Conservation (phyloP, 2,329 filamentous ascomycete species). For the Endothia cerciana region DNA sequence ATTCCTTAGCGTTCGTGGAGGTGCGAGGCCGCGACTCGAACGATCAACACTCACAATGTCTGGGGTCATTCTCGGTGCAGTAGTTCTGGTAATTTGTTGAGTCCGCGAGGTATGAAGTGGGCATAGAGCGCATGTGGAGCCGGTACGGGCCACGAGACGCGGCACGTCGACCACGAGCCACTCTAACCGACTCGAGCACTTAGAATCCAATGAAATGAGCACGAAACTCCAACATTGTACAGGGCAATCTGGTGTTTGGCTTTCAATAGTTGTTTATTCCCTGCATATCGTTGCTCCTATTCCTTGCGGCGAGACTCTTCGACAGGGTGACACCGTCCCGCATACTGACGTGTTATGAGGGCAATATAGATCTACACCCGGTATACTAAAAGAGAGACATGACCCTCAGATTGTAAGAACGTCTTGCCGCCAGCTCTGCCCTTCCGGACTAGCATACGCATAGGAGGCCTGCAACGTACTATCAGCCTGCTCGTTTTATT, state of each 20-base stretch:
- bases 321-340: slow-evolving; percentile 7
- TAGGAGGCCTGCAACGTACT: neutral
- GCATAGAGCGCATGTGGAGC: neutral
- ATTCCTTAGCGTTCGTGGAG: neutral
- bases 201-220: neutral
- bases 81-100: neutral
- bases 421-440: neutral
- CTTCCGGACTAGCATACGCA: neutral
- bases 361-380: neutral
- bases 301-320: neutral
- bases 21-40: neutral
- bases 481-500: neutral
- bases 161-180: neutral
- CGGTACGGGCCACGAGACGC: neutral
- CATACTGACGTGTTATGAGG: neutral
- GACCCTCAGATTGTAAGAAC: neutral
- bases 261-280: neutral
- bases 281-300: neutral
- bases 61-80: neutral
- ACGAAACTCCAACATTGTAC: neutral
- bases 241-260: neutral
- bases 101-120: neutral
- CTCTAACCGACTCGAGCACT: neutral
- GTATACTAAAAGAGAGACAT: neutral
- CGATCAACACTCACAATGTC: neutral